Conservation (phyloP, 352 stramenopile species). For the Globisporangium yorkense region DNA sequence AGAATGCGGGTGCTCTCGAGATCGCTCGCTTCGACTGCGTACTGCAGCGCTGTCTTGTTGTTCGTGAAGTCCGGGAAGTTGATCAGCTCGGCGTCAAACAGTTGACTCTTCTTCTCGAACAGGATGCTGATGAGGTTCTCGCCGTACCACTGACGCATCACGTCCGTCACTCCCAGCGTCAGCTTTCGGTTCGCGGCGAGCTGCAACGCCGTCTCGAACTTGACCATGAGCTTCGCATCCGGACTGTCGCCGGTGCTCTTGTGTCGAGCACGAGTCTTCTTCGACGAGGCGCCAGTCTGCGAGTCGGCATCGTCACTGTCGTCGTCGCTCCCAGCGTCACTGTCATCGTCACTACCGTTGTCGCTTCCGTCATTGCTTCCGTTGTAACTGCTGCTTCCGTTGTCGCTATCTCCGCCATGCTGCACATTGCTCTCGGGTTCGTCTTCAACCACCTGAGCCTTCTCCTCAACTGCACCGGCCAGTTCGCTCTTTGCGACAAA, state of each 20-base stretch:
- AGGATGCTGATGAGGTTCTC: constrained; percentile 47
- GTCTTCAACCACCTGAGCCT: neutral
- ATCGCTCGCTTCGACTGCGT: constrained; percentile 43
- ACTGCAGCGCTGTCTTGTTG: constrained; percentile 56
- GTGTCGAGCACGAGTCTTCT: neutral
- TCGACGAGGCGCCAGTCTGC: neutral
- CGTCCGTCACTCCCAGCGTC: constrained; percentile 19
- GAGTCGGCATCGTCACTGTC: neutral
- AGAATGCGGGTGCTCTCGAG: constrained; percentile 29
- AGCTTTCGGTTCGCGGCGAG: constrained; percentile 40
- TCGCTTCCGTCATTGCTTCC: constrained; percentile 10
- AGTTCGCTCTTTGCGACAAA: constrained; percentile 4
- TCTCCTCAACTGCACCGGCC: constrained; percentile 1
- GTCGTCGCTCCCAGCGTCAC: constrained; percentile 1
- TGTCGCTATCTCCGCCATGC: neutral
- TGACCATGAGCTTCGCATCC: constrained; percentile 21
- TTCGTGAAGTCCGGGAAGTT: constrained; percentile 41
- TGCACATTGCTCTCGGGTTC: neutral
- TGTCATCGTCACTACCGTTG: neutral
- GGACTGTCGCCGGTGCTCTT: neutral
- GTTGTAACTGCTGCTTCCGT: constrained; percentile 5
- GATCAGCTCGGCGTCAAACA: constrained; percentile 32
- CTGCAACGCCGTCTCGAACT: constrained; percentile 47
- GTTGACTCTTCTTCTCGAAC: constrained; percentile 25
- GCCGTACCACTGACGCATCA: constrained; percentile 40